Percentiles rank a stretch among this genome's conserved stretches.
These are phyloP conservation scores for Pyrrhoderma lamaoense DNA, from an alignment of 1,284 basidiomycete genomes.

Conservation along the genomic window DNA sequence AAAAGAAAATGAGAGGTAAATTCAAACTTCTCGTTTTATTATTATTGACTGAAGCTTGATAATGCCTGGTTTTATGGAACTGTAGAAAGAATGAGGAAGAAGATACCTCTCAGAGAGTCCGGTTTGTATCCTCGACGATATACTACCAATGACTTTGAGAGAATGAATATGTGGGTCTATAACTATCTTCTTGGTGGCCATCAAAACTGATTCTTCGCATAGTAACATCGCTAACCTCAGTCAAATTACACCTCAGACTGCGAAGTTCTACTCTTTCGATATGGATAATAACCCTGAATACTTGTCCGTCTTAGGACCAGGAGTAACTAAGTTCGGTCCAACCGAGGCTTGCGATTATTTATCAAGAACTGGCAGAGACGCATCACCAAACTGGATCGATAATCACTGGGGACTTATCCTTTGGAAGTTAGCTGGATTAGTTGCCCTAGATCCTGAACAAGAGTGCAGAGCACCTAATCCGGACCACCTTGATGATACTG, in stretches of 20 bases:
- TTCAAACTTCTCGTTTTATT: not conserved
- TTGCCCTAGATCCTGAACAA: constrained; percentile 58
- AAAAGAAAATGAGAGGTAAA: not conserved
- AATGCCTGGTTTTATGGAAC: not conserved
- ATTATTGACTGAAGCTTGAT: not conserved
- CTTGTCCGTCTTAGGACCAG: constrained; percentile 13
- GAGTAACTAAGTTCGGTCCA: constrained; percentile 36
- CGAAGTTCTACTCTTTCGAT: constrained; percentile 61
- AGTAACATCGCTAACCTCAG: constrained; percentile 51
- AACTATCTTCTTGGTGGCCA: not conserved
- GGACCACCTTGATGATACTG: not conserved
- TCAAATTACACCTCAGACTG: constrained; percentile 51
- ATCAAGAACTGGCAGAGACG: constrained; percentile 46
- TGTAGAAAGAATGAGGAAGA: not conserved
- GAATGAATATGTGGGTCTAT: constrained; percentile 58
- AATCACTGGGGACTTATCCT: constrained; percentile 89
- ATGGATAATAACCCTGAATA: constrained; percentile 24
- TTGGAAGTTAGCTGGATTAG: constrained; percentile 91
- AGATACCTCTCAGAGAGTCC: constrained; percentile 37
- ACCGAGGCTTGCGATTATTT: constrained; percentile 47
- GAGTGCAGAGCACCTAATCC: constrained; percentile 28
- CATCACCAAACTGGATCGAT: constrained; percentile 73
- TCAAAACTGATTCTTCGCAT: constrained; percentile 2
- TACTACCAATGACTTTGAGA: constrained; percentile 40
- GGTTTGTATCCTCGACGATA: constrained; percentile 55